These are phyloP conservation scores for Xylogone sp. DNA, from an alignment of 2,329 filamentous ascomycete genomes.

Conservation along the genomic window DNA sequence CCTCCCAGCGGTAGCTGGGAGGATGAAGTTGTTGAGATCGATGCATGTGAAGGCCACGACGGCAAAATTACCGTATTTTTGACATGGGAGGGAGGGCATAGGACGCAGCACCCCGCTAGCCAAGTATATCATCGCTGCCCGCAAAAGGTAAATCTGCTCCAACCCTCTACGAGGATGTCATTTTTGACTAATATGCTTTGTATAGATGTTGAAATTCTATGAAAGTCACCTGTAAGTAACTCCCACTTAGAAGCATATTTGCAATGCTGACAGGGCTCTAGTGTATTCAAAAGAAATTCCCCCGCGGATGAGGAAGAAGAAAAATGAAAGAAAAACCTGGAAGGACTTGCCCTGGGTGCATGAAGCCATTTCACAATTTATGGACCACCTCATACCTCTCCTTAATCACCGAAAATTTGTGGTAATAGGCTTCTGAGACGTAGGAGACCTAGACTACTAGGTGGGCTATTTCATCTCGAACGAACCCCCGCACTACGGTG, in stretches of 20 bases:
- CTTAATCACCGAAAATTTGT: too few relatives aligned
- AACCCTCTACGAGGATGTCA: constrained; percentile 15
- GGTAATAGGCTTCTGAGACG: too few relatives aligned
- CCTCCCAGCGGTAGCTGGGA: constrained; percentile 76
- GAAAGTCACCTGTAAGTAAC: neutral
- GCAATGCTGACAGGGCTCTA: constrained; percentile 12
- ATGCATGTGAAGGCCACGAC: constrained; percentile 66
- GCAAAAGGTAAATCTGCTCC: constrained; percentile 51
- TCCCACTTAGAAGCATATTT: neutral
- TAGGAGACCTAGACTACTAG: too few relatives aligned
- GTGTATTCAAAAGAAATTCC: neutral
- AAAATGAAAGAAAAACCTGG: neutral
- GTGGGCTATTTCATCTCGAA: too few relatives aligned
- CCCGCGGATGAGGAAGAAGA: neutral
- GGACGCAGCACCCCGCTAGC: constrained; percentile 67
- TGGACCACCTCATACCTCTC: too few relatives aligned
- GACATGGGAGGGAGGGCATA: constrained; percentile 69
- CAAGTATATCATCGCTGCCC: constrained; percentile 71
- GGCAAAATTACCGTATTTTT: constrained; percentile 64
- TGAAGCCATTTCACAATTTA: neutral
- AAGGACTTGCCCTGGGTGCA: neutral
- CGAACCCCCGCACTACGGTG: too few relatives aligned
- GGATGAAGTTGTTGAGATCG: constrained; percentile 64
- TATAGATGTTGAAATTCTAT: neutral
- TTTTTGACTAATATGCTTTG: neutral